phyloP scores from a whole-genome alignment of 2,329 filamentous ascomycete species.

The Diaporthe vaccinii region DNA sequence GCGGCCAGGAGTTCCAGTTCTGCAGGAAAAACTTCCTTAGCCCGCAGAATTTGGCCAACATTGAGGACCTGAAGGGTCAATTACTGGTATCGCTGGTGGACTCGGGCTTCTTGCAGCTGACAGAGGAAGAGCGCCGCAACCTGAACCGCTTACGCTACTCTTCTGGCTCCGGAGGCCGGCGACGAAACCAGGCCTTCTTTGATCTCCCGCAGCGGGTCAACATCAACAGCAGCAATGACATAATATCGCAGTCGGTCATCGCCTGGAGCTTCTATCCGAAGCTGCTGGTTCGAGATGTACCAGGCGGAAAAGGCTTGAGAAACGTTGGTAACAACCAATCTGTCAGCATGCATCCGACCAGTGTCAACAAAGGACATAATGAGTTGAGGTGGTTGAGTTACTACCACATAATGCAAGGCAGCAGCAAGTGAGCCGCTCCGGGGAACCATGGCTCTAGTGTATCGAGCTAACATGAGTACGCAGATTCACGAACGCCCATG shows the following conservation, averaged over 20 bases:
- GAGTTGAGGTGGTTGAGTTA: conserved; percentile 89
- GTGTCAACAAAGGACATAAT: conserved; percentile 82
- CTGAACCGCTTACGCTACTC: conserved; percentile 79
- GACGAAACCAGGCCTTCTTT: conserved; percentile 80
- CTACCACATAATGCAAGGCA: conserved; percentile 92
- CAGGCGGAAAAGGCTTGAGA: conserved; percentile 80
- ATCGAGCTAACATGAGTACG: conserved; percentile 43
- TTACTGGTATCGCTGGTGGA: conserved; percentile 88
- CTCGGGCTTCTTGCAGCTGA: conserved; percentile 83
- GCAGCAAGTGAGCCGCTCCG: conserved; percentile 38
- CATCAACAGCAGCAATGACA: conserved; percentile 82
- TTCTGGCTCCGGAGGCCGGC: conserved; percentile 61
- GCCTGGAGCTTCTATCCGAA: conserved; percentile 98
- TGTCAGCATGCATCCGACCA: conserved; percentile 88
- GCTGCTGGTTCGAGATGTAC: conserved; percentile 82
- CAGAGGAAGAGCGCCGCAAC: conserved; percentile 77
- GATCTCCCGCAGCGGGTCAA: conserved; percentile 83
- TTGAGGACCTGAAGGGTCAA: conserved; percentile 96
- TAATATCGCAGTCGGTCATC: conserved; percentile 84
- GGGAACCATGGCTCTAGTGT: too few relatives aligned
- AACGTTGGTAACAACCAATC: conserved; percentile 94
- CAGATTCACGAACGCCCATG: conserved; percentile 88
- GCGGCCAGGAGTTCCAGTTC: conserved; percentile 85
- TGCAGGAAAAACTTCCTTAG: conserved; percentile 96
- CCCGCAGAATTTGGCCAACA: conserved; percentile 88